A percentile compares a stretch with the other conserved stretches of the same genome.
Evolutionary conservation across 1,284 basidiomycete genomes (phyloP).

Genomic region (Ceratobasidium sp.): DNA sequence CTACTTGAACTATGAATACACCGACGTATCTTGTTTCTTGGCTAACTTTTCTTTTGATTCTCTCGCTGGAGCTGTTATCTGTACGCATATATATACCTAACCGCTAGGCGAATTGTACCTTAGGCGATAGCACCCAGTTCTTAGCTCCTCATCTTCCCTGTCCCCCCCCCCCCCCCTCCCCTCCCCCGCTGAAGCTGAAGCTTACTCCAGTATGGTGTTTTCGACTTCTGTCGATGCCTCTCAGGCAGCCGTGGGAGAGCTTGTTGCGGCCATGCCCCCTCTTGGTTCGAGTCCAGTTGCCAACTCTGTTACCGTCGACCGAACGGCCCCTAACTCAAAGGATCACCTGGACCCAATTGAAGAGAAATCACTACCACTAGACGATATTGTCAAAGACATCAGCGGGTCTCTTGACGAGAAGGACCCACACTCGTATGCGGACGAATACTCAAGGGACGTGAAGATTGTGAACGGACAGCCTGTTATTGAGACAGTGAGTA

Average conservation of each 20-base stretch:
- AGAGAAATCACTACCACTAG: conserved; percentile 4
- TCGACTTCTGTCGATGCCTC: neutral
- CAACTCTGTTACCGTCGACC: neutral
- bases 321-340: neutral
- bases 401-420: conserved; percentile 6
- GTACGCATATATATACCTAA: conserved; percentile 20
- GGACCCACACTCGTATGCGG: neutral
- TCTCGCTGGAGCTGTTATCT: neutral
- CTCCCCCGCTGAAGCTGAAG: neutral
- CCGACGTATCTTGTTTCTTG: neutral
- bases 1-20: neutral
- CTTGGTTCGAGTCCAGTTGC: neutral
- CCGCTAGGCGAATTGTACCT: neutral
- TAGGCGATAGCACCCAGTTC: neutral
- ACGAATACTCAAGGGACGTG: neutral
- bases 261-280: neutral
- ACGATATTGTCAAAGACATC: neutral
- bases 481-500: conserved; percentile 55
- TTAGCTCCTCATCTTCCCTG: neutral
- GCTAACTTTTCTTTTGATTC: neutral
- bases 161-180: neutral
- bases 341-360: neutral
- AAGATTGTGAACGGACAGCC: conserved; percentile 62
- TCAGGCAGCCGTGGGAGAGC: neutral
- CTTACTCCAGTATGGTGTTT: neutral